A percentile compares a stretch with the other conserved stretches of the same genome.
phyloP scores from a whole-genome alignment of 331 rosid species.

The Acacia pycnantha region DNA sequence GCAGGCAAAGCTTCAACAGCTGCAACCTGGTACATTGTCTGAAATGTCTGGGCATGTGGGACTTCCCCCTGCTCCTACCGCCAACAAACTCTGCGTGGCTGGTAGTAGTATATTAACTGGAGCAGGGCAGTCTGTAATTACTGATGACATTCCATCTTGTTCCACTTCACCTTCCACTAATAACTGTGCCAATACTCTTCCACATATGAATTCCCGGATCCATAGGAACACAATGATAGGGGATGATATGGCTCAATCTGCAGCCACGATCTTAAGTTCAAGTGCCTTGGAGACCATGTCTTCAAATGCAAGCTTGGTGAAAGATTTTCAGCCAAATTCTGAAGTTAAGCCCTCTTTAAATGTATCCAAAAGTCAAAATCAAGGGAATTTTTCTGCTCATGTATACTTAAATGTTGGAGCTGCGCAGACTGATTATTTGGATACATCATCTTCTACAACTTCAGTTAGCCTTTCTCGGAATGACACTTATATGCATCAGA shows the following conservation, averaged over 20 bases:
- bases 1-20: conserved; percentile 78
- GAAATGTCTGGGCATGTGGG: conserved; percentile 58
- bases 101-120: conserved; percentile 52
- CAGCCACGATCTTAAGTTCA: conserved; percentile 58
- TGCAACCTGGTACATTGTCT: conserved; percentile 40
- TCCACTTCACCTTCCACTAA: conserved; percentile 95
- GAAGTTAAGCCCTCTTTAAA: conserved; percentile 76
- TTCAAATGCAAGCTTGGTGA: conserved; percentile 52
- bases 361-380: conserved; percentile 66
- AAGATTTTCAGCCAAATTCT: conserved; percentile 62
- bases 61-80: conserved; percentile 39
- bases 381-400: conserved; percentile 57
- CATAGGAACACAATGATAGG: conserved; percentile 47
- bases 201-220: conserved; percentile 46
- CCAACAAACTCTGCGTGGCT: conserved; percentile 52
- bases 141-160: conserved; percentile 89
- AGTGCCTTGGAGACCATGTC: conserved; percentile 57
- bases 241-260: conserved; percentile 84
- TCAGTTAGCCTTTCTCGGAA: conserved; percentile 85
- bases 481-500: conserved; percentile 71
- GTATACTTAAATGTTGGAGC: conserved; percentile 46
- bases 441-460: conserved; percentile 91
- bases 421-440: conserved; percentile 81
- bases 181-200: conserved; percentile 61
- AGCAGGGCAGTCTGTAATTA: conserved; percentile 72